These are phyloP conservation scores for Parastagonospora nodorum DNA, from an alignment of 2,329 filamentous ascomycete species.

Conservation along the genomic window DNA sequence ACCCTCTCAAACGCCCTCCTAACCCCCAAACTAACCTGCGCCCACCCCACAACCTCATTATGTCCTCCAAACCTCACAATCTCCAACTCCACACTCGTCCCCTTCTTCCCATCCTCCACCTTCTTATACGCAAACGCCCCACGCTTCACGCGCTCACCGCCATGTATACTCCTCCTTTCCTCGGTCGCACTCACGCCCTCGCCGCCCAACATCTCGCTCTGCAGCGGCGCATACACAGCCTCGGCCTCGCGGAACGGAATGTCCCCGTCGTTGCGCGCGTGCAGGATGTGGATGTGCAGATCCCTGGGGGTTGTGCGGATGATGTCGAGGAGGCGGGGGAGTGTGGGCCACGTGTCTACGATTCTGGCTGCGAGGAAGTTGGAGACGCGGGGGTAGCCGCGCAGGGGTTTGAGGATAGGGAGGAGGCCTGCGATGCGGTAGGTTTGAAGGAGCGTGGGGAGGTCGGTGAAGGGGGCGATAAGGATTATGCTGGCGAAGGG, in stretches of 20 bases:
- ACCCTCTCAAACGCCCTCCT: slow-evolving; percentile 69
- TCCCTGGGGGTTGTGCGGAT: slow-evolving; percentile 49
- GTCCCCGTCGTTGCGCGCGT: slow-evolving; percentile 80
- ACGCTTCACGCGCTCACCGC: slow-evolving; percentile 36
- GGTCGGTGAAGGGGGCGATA: slow-evolving; percentile 76
- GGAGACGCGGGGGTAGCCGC: slow-evolving; percentile 67
- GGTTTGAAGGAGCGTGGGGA: slow-evolving; percentile 73
- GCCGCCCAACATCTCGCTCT: slow-evolving; percentile 34
- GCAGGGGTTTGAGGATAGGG: slow-evolving; percentile 77
- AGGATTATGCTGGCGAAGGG: slow-evolving; percentile 75
- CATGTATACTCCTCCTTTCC: slow-evolving; percentile 39
- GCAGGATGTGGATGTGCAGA: slow-evolving; percentile 66
- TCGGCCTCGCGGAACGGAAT: slow-evolving; percentile 74
- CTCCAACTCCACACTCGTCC: slow-evolving; percentile 48
- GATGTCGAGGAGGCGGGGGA: slow-evolving; percentile 65
- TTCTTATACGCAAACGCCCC: slow-evolving; percentile 44
- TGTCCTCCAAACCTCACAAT: slow-evolving; percentile 59
- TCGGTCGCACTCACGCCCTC: slow-evolving; percentile 30
- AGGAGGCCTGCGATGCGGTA: slow-evolving; percentile 81
- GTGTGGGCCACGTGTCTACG: slow-evolving; percentile 82
- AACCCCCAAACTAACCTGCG: slow-evolving; percentile 67
- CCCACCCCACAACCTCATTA: slow-evolving; percentile 70
- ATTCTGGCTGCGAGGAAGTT: slow-evolving; percentile 66
- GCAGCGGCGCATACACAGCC: slow-evolving; percentile 32
- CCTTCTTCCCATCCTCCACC: slow-evolving; percentile 33